Base-by-base conservation (phyloP, 495 filamentous ascomycete species). In the Neurospora sp. region DNA sequence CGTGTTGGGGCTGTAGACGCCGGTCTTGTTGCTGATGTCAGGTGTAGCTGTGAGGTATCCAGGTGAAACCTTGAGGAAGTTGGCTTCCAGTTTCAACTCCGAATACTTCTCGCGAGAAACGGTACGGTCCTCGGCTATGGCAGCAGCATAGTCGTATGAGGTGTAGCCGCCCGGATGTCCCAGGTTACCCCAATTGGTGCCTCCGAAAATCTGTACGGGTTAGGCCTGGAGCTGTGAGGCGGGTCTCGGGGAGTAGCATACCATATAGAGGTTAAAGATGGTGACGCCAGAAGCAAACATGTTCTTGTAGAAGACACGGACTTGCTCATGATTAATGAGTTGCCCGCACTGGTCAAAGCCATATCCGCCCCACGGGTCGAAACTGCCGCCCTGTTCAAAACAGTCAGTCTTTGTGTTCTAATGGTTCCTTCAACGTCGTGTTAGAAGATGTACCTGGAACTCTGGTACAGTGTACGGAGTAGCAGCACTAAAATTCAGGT, bases 121-220 rank as follows among this genome's bases (percentile, higher is more conserved):
- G 12, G 85, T 86, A 9, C 83, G 70, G 62, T 90, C 88, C 79
- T 96, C 93, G 4, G 85, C 84, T 41, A 95, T 92, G 5, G 85
- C 79, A 40, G 90, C 87, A 44, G 87, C 90, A 75, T 92, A 94
- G 75, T 94, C 90, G 76, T 94, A 93, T 3, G 87, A 90, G 3
- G 92, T 92, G 77, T 93, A 94, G 16, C 90, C 90, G 18, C 88
- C 89, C 4, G 91, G 86, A 75, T 92, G 86, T 1, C 92, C 92
- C 39, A 94, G 79, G 76, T 94, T 94, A 14, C 92, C 93, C 93
- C 92, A 95, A 79, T 95, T 96, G 2, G 92, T 92, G n/a, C 91
- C 92, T 41, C 92, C 92, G 62, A 84, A 91, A 1, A 83, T 88
- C 89, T 90, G 73, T 12, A 73, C 23, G 9, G 38, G 1, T 23